Percentiles rank a stretch among this genome's conserved stretches.
These are phyloP conservation scores for Crithidia brevicula DNA, from an alignment of 208 protist species.

Conservation along the genomic window DNA sequence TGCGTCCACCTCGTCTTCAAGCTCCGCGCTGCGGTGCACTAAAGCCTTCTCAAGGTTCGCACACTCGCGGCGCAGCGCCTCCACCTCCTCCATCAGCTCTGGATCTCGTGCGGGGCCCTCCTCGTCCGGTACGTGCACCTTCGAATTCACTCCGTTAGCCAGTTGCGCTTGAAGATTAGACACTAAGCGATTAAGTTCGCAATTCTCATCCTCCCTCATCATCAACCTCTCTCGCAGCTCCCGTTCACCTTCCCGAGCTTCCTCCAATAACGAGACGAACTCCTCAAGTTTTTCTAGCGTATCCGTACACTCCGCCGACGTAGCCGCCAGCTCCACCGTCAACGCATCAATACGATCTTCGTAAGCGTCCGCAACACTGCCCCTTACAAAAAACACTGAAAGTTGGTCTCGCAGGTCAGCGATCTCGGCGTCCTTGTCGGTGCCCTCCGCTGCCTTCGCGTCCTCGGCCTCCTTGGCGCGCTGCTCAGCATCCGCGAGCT, in stretches of 20 bases:
- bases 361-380: constrained; percentile 28
- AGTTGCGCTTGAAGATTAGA: no score
- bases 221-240: constrained; percentile 37
- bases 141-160: no score
- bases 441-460: neutral
- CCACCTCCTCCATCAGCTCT: constrained; percentile 29
- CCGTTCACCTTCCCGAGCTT: constrained; percentile 45
- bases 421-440: constrained; percentile 18
- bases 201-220: constrained; percentile 42
- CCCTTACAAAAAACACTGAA: no score
- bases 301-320: constrained; percentile 48
- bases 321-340: constrained; percentile 44
- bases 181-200: no score
- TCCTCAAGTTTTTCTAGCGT: constrained; percentile 62
- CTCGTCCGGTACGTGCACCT: neutral
- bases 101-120: neutral
- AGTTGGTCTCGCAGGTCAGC: constrained; percentile 4
- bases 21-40: constrained; percentile 14
- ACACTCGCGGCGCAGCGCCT: constrained; percentile 18
- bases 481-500: constrained; percentile 16
- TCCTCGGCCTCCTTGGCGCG: constrained; percentile 14
- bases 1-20: constrained; percentile 35
- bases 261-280: constrained; percentile 62
- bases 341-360: constrained; percentile 31
- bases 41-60: constrained; percentile 33